Percentiles rank a stretch among this genome's conserved stretches.
Conservation (phyloP, 202 grass and related monocot species). For the Hordeum pubiflorum region DNA sequence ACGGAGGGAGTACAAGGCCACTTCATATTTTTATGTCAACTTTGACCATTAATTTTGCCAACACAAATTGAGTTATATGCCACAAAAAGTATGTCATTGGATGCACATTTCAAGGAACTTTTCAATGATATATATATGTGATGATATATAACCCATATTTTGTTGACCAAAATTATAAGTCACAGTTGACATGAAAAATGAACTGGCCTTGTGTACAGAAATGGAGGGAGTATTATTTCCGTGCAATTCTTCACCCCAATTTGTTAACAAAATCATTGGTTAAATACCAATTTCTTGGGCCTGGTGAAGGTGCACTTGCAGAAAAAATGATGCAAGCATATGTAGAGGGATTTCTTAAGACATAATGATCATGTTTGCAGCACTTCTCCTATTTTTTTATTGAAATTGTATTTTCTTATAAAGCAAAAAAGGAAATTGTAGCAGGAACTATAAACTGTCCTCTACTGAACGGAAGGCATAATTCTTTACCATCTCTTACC, state of each 20-base stretch:
- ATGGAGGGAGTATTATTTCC: background rate
- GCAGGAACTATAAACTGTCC: background rate
- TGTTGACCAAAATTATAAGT: too few relatives aligned
- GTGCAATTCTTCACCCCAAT: background rate
- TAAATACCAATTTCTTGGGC: background rate
- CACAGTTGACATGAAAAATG: too few relatives aligned
- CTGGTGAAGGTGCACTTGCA: background rate
- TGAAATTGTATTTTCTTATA: background rate
- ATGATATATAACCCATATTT: too few relatives aligned
- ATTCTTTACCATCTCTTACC: slow-evolving; percentile 12
- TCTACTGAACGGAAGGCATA: background rate
- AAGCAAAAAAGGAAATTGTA: background rate
- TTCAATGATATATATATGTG: too few relatives aligned
- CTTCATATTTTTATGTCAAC: too few relatives aligned
- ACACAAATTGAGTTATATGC: too few relatives aligned
- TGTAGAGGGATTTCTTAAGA: background rate
- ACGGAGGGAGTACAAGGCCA: too few relatives aligned
- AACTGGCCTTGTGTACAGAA: too few relatives aligned
- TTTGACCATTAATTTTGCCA: too few relatives aligned
- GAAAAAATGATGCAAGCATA: background rate
- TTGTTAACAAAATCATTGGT: background rate
- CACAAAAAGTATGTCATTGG: too few relatives aligned
- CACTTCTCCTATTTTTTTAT: background rate
- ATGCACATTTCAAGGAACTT: too few relatives aligned
- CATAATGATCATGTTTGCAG: background rate